Evolutionary conservation across 2,329 filamentous ascomycete species (phyloP).

Genomic region (Fonsecaea nubica): DNA sequence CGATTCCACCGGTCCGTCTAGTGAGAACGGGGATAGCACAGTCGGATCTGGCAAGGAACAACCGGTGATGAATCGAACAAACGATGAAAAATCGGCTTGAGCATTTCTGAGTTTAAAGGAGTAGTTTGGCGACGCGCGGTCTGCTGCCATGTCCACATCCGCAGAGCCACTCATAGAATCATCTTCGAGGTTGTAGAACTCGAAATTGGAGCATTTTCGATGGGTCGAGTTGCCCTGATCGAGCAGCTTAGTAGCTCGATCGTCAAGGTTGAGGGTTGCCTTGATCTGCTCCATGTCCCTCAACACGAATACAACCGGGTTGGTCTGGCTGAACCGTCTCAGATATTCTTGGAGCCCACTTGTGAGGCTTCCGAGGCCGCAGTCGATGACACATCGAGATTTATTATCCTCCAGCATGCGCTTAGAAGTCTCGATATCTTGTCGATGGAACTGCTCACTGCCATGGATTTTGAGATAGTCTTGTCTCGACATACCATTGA

Average conservation of each 20-base stretch:
- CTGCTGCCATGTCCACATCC: constrained; percentile 38
- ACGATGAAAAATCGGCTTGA: constrained; percentile 66
- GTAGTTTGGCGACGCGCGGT: constrained; percentile 54
- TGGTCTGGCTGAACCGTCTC: constrained; percentile 46
- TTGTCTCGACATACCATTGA: constrained; percentile 51
- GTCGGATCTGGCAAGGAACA: constrained; percentile 58
- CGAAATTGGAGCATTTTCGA: constrained; percentile 55
- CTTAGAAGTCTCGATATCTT: constrained; percentile 51
- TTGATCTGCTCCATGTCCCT: constrained; percentile 51
- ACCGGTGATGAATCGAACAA: constrained; percentile 65
- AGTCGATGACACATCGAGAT: constrained; percentile 52
- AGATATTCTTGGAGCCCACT: constrained; percentile 51
- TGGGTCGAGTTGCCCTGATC: constrained; percentile 55
- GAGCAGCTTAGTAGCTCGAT: constrained; percentile 52
- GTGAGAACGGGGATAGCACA: constrained; percentile 66
- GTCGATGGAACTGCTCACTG: constrained; percentile 51
- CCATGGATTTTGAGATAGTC: constrained; percentile 51
- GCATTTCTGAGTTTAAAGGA: constrained; percentile 59
- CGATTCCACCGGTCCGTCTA: constrained; percentile 65
- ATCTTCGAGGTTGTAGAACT: constrained; percentile 58
- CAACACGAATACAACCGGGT: constrained; percentile 51
- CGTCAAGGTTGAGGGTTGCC: constrained; percentile 51
- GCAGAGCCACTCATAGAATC: constrained; percentile 45
- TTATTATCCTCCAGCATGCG: constrained; percentile 54
- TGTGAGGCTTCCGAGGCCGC: constrained; percentile 52